Evolutionary conservation across 2,329 filamentous ascomycete species (phyloP).

Genomic region (Hymenoscyphus salicellus): DNA sequence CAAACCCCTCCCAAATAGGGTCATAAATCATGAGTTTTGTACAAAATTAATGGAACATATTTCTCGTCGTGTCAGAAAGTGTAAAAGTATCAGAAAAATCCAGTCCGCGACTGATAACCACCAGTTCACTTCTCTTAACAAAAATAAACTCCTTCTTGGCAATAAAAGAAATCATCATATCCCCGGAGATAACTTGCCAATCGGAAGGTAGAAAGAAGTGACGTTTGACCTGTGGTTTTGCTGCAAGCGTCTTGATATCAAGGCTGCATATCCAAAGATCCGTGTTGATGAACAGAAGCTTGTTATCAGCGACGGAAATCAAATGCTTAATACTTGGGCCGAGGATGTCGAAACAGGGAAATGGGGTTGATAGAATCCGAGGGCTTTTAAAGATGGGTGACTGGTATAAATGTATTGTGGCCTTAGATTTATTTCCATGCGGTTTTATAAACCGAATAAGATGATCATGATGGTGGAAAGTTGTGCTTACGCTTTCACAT

Average conservation of each 20-base stretch:
- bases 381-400: not conserved
- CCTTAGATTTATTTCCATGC: not conserved
- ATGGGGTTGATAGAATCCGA: not conserved
- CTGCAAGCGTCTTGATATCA: conserved; percentile 15
- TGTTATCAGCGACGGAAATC: conserved; percentile 18
- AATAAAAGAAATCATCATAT: conserved; percentile 18
- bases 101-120: conserved; percentile 15
- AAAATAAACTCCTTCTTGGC: conserved; percentile 20
- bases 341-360: not conserved
- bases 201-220: conserved; percentile 26
- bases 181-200: conserved; percentile 17
- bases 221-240: conserved; percentile 8
- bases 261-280: conserved; percentile 33
- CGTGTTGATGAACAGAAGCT: conserved; percentile 29
- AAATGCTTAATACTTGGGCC: conserved; percentile 15
- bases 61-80: not conserved
- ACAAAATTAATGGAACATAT: not conserved
- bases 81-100: not conserved
- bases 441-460: not conserved
- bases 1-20: not conserved
- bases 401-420: not conserved
- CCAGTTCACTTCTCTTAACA: conserved; percentile 16
- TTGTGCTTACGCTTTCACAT: not conserved
- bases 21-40: not conserved
- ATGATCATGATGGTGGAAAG: not conserved